phyloP scores from a whole-genome alignment of 75 land plant genomes.

The Cupressus sempervirens region DNA sequence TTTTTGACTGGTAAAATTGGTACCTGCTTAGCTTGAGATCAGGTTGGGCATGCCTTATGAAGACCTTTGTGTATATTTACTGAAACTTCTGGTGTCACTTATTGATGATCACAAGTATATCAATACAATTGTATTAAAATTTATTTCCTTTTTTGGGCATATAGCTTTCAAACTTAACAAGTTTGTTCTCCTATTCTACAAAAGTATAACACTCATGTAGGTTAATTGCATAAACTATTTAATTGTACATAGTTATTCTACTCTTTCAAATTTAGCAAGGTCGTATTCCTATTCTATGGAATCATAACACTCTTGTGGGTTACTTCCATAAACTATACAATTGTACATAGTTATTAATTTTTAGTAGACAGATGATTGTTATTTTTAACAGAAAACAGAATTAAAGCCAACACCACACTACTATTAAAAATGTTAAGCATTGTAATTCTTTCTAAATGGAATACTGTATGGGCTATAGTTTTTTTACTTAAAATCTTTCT shows the following conservation, averaged over 20 bases:
- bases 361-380: not conserved
- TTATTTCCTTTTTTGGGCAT: not conserved
- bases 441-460: not conserved
- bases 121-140: not conserved
- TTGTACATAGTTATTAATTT: not conserved
- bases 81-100: not conserved
- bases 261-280: too few species aligned
- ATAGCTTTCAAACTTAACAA: not conserved
- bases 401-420: not conserved
- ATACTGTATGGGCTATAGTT: not conserved
- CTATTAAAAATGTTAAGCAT: not conserved
- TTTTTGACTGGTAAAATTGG: not conserved
- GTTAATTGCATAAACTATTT: not conserved
- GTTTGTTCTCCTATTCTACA: not conserved
- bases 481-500: not conserved
- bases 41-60: not conserved
- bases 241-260: not conserved
- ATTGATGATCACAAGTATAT: not conserved
- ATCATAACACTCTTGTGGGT: too few species aligned
- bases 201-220: not conserved
- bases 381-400: not conserved
- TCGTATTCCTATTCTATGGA: too few species aligned
- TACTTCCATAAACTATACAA: not conserved
- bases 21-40: not conserved
- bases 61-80: not conserved